These are phyloP conservation scores for Chenopodium quinoa DNA, from an alignment of 148 eudicot genomes.

Conservation along the genomic window DNA sequence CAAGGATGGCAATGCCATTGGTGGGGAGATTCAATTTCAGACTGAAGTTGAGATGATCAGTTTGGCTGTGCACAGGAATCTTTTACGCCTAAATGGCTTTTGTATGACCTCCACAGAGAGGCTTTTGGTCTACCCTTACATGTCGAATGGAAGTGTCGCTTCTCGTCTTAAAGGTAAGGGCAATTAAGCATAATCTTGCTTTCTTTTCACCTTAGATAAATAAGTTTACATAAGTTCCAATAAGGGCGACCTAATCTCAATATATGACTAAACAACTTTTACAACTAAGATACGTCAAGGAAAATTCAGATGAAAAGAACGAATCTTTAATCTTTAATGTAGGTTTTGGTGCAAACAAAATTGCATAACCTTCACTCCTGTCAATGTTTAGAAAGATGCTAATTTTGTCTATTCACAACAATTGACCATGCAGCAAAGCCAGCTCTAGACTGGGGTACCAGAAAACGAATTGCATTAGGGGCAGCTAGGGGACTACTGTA, in stretches of 20 bases:
- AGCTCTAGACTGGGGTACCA: slow-evolving; percentile 78
- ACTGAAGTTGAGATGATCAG: slow-evolving; percentile 99
- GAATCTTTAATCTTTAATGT: neutral
- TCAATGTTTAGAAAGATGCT: neutral
- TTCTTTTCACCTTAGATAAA: neutral
- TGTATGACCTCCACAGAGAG: slow-evolving; percentile 75
- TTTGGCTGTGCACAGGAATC: slow-evolving; percentile 89
- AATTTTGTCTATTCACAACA: slow-evolving; percentile 8
- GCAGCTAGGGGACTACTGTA: slow-evolving; percentile 88
- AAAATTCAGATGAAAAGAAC: neutral
- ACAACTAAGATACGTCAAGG: no score
- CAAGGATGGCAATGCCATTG: slow-evolving; percentile 71
- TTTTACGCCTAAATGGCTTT: slow-evolving; percentile 79
- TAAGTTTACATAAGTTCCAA: neutral
- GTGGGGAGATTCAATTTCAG: slow-evolving; percentile 89
- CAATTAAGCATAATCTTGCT: neutral
- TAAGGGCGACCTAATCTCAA: neutral
- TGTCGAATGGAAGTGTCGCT: slow-evolving; percentile 99
- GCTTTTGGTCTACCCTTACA: slow-evolving; percentile 89
- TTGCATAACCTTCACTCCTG: neutral
- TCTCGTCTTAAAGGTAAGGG: slow-evolving; percentile 84
- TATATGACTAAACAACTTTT: no score
- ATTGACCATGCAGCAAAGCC: slow-evolving; percentile 61
- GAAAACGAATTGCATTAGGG: slow-evolving; percentile 85
- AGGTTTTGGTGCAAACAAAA: neutral